Percentiles rank a stretch among this genome's conserved stretches.
These are phyloP conservation scores for Populus tremula DNA, from an alignment of 345 rosid species.

Conservation along the genomic window DNA sequence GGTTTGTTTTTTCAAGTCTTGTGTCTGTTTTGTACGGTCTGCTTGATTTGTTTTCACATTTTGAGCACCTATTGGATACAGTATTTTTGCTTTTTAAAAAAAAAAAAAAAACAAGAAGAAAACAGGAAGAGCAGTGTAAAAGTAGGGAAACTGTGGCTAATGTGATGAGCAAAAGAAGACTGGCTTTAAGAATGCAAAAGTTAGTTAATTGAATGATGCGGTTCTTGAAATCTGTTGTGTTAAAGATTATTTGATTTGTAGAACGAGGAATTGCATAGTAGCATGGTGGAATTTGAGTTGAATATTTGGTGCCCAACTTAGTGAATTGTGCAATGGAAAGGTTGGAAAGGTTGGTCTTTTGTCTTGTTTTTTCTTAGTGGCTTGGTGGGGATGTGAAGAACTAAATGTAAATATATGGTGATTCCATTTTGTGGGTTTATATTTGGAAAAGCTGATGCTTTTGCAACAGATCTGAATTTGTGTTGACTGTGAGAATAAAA, in stretches of 20 bases:
- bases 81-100: too few relatives aligned
- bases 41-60: not conserved
- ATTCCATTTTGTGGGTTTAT: slow-evolving; percentile 2
- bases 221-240: not conserved
- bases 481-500: not conserved
- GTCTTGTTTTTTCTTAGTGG: not conserved
- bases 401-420: not conserved
- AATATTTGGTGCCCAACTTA: not conserved
- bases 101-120: not conserved
- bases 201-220: not conserved
- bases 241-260: not conserved
- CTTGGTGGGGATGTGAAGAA: slow-evolving; percentile 2
- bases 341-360: not conserved
- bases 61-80: not conserved
- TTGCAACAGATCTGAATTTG: not conserved
- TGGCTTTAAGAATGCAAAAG: slow-evolving; percentile 7
- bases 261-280: not conserved
- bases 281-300: not conserved
- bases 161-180: not conserved
- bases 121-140: not conserved
- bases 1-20: not conserved
- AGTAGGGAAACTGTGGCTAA: not conserved
- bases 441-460: not conserved
- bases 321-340: not conserved
- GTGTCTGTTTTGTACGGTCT: not conserved